Evolutionary conservation across 2,329 filamentous ascomycete genomes (phyloP).

Genomic region (Hortaea werneckii): DNA sequence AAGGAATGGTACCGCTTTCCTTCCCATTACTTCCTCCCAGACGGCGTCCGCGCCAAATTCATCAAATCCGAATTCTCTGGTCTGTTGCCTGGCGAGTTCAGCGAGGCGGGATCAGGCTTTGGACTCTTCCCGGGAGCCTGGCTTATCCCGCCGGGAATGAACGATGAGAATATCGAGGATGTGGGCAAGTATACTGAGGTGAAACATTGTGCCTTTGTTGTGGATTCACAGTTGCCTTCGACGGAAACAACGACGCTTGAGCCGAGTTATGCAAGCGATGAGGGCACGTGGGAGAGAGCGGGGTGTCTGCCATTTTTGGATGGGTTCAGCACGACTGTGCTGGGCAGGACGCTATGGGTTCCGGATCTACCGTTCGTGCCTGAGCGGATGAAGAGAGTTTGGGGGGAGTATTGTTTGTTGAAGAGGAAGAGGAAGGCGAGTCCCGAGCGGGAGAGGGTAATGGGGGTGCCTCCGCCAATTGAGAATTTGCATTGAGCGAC

Average conservation of each 20-base stretch:
- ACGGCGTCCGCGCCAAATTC: constrained; percentile 77
- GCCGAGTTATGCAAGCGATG: constrained; percentile 68
- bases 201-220: constrained; percentile 66
- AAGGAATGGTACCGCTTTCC: constrained; percentile 99
- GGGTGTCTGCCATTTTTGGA: constrained; percentile 75
- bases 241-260: constrained; percentile 55
- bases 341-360: constrained; percentile 73
- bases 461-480: constrained; percentile 2
- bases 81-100: constrained; percentile 82
- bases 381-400: constrained; percentile 58
- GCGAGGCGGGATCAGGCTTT: constrained; percentile 53
- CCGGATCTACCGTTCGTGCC: constrained; percentile 64
- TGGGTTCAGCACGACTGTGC: constrained; percentile 57
- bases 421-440: constrained; percentile 37
- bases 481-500: constrained; percentile 3
- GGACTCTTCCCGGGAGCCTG: constrained; percentile 76
- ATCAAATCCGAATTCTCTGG: constrained; percentile 83
- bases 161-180: constrained; percentile 84
- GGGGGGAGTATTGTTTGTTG: constrained; percentile 83
- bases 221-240: constrained; percentile 72
- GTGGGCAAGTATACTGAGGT: constrained; percentile 74
- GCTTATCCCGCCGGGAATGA: constrained; percentile 73
- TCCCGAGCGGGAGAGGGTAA: background rate
- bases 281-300: constrained; percentile 65
- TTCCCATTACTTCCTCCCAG: constrained; percentile 79